These are phyloP conservation scores for Fagopyrum homotropicum DNA, from an alignment of 148 eudicot genomes.

Conservation along the genomic window DNA sequence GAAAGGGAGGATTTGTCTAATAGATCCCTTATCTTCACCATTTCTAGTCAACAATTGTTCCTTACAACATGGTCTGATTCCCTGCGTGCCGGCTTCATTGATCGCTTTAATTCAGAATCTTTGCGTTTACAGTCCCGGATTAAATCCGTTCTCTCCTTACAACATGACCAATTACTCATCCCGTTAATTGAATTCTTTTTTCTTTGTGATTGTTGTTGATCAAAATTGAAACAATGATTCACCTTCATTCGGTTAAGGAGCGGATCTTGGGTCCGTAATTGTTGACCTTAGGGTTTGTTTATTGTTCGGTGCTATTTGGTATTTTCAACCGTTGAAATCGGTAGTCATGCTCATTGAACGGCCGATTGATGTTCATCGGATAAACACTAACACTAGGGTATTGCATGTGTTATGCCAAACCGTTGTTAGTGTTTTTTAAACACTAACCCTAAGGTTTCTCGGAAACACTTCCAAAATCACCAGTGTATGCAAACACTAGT, in stretches of 20 bases:
- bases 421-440: no score
- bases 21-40: neutral
- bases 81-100: conserved; percentile 26
- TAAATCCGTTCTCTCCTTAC: conserved; percentile 73
- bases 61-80: no score
- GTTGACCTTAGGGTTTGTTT: neutral
- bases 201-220: neutral
- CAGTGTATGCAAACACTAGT: no score
- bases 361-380: conserved; percentile 22
- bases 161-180: conserved; percentile 66
- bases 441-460: no score
- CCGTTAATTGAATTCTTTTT: conserved; percentile 34
- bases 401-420: no score
- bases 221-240: conserved; percentile 15
- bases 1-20: conserved; percentile 11
- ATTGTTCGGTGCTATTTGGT: conserved; percentile 15
- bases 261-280: neutral
- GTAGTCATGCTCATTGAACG: conserved; percentile 28
- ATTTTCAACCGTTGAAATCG: conserved; percentile 15
- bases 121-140: conserved; percentile 71
- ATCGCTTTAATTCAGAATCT: conserved; percentile 35
- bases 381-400: no score
- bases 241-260: conserved; percentile 12
- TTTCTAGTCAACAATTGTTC: neutral
- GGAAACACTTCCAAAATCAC: no score